Percentiles rank a stretch among this genome's conserved stretches.
phyloP scores from a whole-genome alignment of 2,329 filamentous ascomycete species.

The Diaporthe australafricana region DNA sequence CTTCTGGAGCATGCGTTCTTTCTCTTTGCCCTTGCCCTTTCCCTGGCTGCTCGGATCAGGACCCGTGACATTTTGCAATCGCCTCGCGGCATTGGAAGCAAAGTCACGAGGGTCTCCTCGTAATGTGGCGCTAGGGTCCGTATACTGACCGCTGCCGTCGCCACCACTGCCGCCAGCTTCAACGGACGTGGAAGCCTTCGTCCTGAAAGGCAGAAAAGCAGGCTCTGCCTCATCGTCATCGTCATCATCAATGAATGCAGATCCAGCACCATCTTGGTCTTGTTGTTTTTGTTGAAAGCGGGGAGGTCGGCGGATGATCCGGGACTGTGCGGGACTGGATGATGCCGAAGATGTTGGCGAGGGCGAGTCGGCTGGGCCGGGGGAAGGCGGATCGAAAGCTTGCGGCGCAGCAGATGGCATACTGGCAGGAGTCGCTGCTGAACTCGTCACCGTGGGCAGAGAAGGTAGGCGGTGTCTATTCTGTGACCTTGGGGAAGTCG shows the following conservation, averaged over 20 bases:
- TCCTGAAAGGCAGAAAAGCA: constrained; percentile 64
- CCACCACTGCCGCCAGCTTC: constrained; percentile 39
- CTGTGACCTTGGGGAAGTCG: constrained; percentile 45
- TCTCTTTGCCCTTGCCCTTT: constrained; percentile 44
- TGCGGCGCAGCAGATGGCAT: constrained; percentile 40
- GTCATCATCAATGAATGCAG: constrained; percentile 31
- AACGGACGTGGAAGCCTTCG: constrained; percentile 39
- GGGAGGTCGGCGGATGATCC: constrained; percentile 70
- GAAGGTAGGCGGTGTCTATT: constrained; percentile 57
- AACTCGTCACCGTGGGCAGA: constrained; percentile 51
- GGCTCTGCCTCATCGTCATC: constrained; percentile 67
- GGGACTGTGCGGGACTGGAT: constrained; percentile 65
- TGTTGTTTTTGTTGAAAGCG: constrained; percentile 51
- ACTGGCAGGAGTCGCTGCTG: constrained; percentile 40
- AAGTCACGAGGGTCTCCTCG: constrained; percentile 56
- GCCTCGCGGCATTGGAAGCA: constrained; percentile 44
- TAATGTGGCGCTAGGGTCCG: constrained; percentile 65
- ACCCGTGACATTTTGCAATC: constrained; percentile 38
- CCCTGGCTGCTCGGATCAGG: constrained; percentile 38
- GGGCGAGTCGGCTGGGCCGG: constrained; percentile 55
- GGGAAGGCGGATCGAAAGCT: constrained; percentile 52
- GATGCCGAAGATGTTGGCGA: constrained; percentile 48
- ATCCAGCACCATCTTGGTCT: constrained; percentile 41
- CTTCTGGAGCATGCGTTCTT: constrained; percentile 48
- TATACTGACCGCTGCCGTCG: constrained; percentile 42